Evolutionary conservation across 2,329 filamentous ascomycete species (phyloP).

Genomic region (Epichloe sibirici): DNA sequence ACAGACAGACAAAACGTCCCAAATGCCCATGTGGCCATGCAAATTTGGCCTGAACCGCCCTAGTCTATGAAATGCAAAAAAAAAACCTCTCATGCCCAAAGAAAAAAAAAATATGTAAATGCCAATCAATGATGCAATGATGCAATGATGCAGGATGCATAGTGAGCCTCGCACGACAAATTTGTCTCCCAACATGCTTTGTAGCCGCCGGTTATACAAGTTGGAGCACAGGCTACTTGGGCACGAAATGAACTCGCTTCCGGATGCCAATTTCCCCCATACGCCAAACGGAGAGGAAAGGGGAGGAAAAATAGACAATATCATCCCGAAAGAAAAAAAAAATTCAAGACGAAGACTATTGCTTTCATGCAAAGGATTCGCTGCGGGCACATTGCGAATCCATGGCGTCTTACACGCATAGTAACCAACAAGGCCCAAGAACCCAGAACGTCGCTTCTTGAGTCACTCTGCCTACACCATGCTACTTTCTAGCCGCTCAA

Average conservation of each 20-base stretch:
- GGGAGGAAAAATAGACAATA: too few species aligned
- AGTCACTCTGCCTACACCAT: neutral
- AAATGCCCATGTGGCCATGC: neutral
- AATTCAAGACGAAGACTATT: neutral
- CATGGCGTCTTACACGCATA: neutral
- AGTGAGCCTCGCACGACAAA: neutral
- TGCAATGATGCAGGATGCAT: neutral
- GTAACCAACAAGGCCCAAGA: neutral
- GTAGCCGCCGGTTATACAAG: too few species aligned
- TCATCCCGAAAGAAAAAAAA: neutral
- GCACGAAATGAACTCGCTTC: neutral
- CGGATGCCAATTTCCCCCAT: neutral
- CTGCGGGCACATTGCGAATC: neutral
- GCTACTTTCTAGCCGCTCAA: constrained; percentile 44
- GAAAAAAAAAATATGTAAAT: neutral
- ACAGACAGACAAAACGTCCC: neutral
- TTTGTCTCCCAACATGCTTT: neutral
- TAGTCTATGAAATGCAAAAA: neutral
- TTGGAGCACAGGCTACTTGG: too few species aligned
- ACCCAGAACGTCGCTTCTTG: neutral
- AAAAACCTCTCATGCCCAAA: neutral
- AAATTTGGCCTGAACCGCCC: neutral
- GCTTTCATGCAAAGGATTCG: neutral
- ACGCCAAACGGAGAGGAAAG: neutral
- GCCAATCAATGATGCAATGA: neutral